Percentiles rank a stretch among this genome's conserved stretches.
Evolutionary conservation across 345 rosid species (phyloP).

Genomic region (Aquilaria yunnanensis): DNA sequence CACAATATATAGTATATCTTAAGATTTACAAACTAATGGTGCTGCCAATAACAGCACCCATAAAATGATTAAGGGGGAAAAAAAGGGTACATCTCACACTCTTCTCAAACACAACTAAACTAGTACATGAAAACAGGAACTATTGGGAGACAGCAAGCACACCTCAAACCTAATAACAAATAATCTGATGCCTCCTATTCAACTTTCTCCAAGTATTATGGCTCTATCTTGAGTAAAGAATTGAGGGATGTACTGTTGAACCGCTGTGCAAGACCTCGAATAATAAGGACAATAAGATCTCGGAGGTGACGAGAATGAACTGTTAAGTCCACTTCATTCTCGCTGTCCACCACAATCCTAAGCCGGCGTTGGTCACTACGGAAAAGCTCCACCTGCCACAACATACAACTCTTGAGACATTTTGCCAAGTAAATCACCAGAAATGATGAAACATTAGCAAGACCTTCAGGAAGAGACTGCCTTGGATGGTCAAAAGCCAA

Average conservation of each 20-base stretch:
- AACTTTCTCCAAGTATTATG: slow-evolving; percentile 16
- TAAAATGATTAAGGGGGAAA: too few relatives aligned
- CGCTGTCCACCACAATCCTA: slow-evolving; percentile 84
- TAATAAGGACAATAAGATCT: slow-evolving; percentile 72
- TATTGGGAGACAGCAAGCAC: not conserved
- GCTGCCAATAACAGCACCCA: not conserved
- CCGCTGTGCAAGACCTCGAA: slow-evolving; percentile 88
- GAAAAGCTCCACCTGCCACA: slow-evolving; percentile 67
- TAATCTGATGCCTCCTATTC: slow-evolving; percentile 4
- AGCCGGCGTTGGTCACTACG: slow-evolving; percentile 81
- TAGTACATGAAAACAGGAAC: too few relatives aligned
- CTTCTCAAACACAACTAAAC: too few relatives aligned
- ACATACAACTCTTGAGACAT: too few relatives aligned
- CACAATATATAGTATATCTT: slow-evolving; percentile 9
- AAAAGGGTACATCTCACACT: not conserved
- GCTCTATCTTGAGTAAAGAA: slow-evolving; percentile 79
- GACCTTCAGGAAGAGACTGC: too few relatives aligned
- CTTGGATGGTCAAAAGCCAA: too few relatives aligned
- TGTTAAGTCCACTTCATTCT: slow-evolving; percentile 71
- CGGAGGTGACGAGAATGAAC: slow-evolving; percentile 79
- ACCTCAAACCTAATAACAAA: not conserved
- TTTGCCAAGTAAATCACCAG: too few relatives aligned
- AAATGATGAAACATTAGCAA: too few relatives aligned
- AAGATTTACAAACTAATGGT: slow-evolving; percentile 1
- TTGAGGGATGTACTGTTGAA: slow-evolving; percentile 97